These are phyloP conservation scores for Penicillium sp. DNA, from an alignment of 2,329 filamentous ascomycete species.

Conservation along the genomic window DNA sequence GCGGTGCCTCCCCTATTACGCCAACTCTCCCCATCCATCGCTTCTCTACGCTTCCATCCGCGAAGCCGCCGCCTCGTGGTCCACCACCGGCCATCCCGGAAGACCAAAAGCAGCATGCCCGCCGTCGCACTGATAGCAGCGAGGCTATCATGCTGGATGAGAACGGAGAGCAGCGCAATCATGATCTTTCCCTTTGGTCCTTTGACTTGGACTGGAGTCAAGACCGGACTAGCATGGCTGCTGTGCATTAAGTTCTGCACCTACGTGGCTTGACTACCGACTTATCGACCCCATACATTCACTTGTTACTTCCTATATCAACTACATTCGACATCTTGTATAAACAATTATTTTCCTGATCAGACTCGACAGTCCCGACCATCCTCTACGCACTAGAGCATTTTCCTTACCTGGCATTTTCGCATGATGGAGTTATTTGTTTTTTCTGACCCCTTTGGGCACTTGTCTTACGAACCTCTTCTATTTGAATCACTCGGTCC, in stretches of 20 bases:
- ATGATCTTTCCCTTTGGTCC: slow-evolving; percentile 44
- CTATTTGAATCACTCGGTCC: not conserved
- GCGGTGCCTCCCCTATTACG: slow-evolving; percentile 37
- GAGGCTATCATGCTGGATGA: slow-evolving; percentile 45
- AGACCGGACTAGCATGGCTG: slow-evolving; percentile 36
- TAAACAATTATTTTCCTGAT: not conserved
- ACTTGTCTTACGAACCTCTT: slow-evolving; percentile 5
- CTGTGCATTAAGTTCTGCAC: slow-evolving; percentile 31
- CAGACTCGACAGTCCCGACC: slow-evolving; percentile 1
- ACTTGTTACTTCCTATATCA: slow-evolving; percentile 7
- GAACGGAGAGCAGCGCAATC: slow-evolving; percentile 50
- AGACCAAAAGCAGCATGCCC: slow-evolving; percentile 34
- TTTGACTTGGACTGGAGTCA: slow-evolving; percentile 37
- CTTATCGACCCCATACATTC: slow-evolving; percentile 2
- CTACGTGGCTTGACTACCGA: slow-evolving; percentile 1
- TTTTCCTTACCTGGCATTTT: slow-evolving; percentile 6
- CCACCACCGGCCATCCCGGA: slow-evolving; percentile 32
- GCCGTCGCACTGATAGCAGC: slow-evolving; percentile 41
- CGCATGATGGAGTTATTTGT: slow-evolving; percentile 7
- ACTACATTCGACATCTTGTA: slow-evolving; percentile 7
- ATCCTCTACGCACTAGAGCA: not conserved
- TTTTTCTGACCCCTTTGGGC: not conserved
- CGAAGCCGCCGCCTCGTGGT: slow-evolving; percentile 30
- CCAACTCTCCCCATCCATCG: slow-evolving; percentile 38
- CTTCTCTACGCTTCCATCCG: slow-evolving; percentile 34